Evolutionary conservation across 805 yeast species (phyloP), one percentile per base, ranked within the genome.

Genomic region (Yamadazyma tumulicola): DNA sequence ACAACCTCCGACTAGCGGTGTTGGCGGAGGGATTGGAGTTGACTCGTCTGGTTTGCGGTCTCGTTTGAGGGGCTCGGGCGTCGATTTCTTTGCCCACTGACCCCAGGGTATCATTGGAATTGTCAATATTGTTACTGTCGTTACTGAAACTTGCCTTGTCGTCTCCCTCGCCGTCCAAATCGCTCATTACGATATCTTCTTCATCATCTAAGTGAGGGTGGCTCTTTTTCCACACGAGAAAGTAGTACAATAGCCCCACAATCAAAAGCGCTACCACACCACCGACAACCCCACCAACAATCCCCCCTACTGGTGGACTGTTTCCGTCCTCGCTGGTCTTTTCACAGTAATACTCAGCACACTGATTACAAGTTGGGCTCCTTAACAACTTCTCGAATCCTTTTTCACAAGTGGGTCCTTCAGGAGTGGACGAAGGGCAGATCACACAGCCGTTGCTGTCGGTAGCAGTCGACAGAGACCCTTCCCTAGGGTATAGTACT

Each of bases 261-360:
- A 55, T 25, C 3, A 56, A 24, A 5, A 61, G 11, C 3, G 52
- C 55, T 3, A 43, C 64, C 16, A 59, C 46, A 6, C 67, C 67
- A 10, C 70, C 73, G 4, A 64, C 51, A 1, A 60, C 64, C 9
- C 72, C 73, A 10, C 73, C 73, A 2, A 61, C 69, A 13, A 66
- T 57, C 4, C 57, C 67, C 9, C 72, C 72, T 12, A 62, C 43
- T 10, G 59, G 53, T 1, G 51, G 34, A 6, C 34, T 26, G 7
- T 27, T 15, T 4, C 39, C 19, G 3, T 32, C 26, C 9, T 35
- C 29, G n/a, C 38, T 7, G 10, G 29, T 25, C 1, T 48, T 30
- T 8, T 42, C 45, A 45, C 67, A 61, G 35, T 40, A 45, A 34
- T 40, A 48, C 22, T 35, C 41, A 4, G 61, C 47, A 47, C 66